Percentiles rank a stretch among this genome's conserved stretches.
phyloP scores from a whole-genome alignment of 768 basidiomycete species.

The Termitomyces sp. region DNA sequence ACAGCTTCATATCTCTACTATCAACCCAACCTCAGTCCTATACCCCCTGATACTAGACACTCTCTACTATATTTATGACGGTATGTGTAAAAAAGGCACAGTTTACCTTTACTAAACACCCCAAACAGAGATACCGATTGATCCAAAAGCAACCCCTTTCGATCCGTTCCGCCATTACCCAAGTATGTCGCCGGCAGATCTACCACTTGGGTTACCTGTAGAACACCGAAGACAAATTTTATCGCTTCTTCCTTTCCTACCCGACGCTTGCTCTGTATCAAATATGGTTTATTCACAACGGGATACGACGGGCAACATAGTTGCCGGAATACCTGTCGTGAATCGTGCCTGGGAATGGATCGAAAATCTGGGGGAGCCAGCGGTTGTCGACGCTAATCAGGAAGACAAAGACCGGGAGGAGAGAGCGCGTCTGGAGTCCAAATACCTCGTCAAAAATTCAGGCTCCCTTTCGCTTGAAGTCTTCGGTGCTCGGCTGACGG shows the following conservation, averaged over 20 bases:
- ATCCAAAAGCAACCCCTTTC: conserved; percentile 44
- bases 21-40: conserved; percentile 45
- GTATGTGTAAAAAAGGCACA: conserved; percentile 29
- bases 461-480: conserved; percentile 68
- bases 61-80: conserved; percentile 67
- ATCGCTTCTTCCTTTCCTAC: conserved; percentile 50
- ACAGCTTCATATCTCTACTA: conserved; percentile 53
- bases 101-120: background rate
- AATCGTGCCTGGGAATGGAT: conserved; percentile 88
- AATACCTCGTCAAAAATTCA: conserved; percentile 50
- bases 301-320: conserved; percentile 45
- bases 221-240: conserved; percentile 55
- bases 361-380: conserved; percentile 64
- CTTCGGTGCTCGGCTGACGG: conserved; percentile 62
- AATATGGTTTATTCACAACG: conserved; percentile 56
- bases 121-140: conserved; percentile 53
- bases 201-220: conserved; percentile 51
- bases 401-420: conserved; percentile 36
- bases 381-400: conserved; percentile 37
- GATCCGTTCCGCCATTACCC: conserved; percentile 71
- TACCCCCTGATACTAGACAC: conserved; percentile 73
- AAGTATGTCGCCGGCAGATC: conserved; percentile 36
- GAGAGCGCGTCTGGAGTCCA: conserved; percentile 28
- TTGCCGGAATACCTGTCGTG: conserved; percentile 48
- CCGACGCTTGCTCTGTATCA: conserved; percentile 44